Percentiles rank a stretch among this genome's conserved stretches.
Evolutionary conservation across 192 early-diverging fungal genomes (phyloP).

Genomic region (Coemansia sp.): DNA sequence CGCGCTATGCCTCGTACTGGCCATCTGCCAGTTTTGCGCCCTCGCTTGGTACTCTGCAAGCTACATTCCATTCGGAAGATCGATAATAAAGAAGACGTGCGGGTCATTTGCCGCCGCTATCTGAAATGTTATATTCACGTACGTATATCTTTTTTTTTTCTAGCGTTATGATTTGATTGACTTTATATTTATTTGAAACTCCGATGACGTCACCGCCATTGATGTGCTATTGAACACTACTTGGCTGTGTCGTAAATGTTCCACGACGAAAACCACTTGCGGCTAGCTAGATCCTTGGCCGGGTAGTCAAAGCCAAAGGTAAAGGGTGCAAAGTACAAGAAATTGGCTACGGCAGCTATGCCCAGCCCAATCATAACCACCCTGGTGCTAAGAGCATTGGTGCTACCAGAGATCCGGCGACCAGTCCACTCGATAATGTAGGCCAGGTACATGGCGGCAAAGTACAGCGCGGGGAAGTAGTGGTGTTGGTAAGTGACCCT

Average conservation of each 20-base stretch:
- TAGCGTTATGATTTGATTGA: background rate
- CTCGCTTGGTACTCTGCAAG: slow-evolving; percentile 83
- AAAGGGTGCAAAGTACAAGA: slow-evolving; percentile 76
- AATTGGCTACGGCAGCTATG: slow-evolving; percentile 56
- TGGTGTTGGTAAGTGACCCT: slow-evolving; percentile 96
- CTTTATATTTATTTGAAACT: background rate
- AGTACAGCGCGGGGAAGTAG: slow-evolving; percentile 96
- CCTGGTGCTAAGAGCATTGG: slow-evolving; percentile 2
- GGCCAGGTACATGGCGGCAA: slow-evolving; percentile 78
- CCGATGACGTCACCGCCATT: background rate
- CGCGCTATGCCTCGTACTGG: slow-evolving; percentile 77
- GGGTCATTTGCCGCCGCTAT: slow-evolving; percentile 53
- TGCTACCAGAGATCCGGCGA: slow-evolving; percentile 38
- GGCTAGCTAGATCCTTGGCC: slow-evolving; percentile 55
- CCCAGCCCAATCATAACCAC: slow-evolving; percentile 13
- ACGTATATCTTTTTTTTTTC: background rate
- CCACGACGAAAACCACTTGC: slow-evolving; percentile 77
- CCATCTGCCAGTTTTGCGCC: slow-evolving; percentile 85
- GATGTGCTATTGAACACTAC: background rate
- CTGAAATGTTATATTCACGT: slow-evolving; percentile 4
- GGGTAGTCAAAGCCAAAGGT: slow-evolving; percentile 81
- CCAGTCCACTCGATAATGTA: slow-evolving; percentile 77
- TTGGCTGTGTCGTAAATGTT: slow-evolving; percentile 59
- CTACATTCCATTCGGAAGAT: slow-evolving; percentile 91
- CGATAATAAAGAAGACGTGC: slow-evolving; percentile 60